Percentiles rank a stretch among this genome's conserved stretches.
These are phyloP conservation scores for Suhomyces sp. DNA, from an alignment of 805 yeast species.

Conservation along the genomic window DNA sequence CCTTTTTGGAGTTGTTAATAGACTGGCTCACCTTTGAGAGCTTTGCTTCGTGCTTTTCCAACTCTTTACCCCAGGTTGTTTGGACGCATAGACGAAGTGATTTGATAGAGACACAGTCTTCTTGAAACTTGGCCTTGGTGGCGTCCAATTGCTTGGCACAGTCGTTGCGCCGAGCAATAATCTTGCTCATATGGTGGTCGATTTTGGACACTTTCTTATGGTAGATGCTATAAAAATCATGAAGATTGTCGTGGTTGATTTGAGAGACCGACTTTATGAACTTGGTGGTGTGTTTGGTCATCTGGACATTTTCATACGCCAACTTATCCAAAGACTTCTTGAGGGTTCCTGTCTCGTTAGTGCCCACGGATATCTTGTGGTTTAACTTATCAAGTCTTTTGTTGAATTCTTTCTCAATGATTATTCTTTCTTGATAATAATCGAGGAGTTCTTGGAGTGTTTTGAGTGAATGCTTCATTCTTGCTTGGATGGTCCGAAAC, in stretches of 20 bases:
- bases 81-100: constrained; percentile 60
- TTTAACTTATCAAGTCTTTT: constrained; percentile 53
- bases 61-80: constrained; percentile 71
- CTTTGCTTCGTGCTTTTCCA: constrained; percentile 57
- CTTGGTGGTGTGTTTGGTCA: constrained; percentile 55
- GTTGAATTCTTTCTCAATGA: constrained; percentile 73
- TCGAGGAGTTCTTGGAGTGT: constrained; percentile 44
- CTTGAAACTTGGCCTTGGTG: constrained; percentile 49
- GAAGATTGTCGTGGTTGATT: constrained; percentile 47
- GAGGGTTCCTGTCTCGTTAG: constrained; percentile 57
- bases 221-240: constrained; percentile 49
- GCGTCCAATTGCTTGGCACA: constrained; percentile 34
- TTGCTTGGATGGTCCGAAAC: constrained; percentile 49
- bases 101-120: constrained; percentile 57
- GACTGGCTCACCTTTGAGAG: constrained; percentile 47
- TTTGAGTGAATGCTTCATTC: constrained; percentile 56
- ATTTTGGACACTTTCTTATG: constrained; percentile 54
- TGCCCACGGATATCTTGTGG: constrained; percentile 46
- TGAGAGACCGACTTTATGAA: constrained; percentile 51
- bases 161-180: constrained; percentile 46
- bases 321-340: constrained; percentile 59
- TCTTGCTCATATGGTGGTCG: constrained; percentile 54
- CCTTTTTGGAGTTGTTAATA: constrained; percentile 43
- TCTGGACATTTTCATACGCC: constrained; percentile 54
- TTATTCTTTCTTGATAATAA: constrained; percentile 41